These are phyloP conservation scores for Nannizziopsis barbatae DNA, from an alignment of 2,329 filamentous ascomycete genomes.

Conservation along the genomic window DNA sequence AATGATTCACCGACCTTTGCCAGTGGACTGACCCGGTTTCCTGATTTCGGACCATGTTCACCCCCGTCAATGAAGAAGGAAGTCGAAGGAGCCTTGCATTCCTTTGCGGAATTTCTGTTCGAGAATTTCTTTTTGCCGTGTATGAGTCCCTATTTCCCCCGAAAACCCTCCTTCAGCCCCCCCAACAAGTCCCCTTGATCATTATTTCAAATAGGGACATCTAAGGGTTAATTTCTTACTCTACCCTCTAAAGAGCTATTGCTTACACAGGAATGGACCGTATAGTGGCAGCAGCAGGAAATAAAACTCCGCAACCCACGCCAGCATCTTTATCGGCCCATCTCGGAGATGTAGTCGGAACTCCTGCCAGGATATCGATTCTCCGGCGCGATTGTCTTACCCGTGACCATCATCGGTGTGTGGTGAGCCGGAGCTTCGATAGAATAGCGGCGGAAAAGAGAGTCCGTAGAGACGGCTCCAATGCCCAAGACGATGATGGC, in stretches of 20 bases:
- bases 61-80: conserved; percentile 4
- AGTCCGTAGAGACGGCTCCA: conserved; percentile 9
- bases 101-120: conserved; percentile 14
- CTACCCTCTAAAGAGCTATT: not conserved
- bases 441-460: conserved; percentile 13
- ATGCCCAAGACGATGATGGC: conserved; percentile 16
- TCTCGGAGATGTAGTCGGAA: conserved; percentile 12
- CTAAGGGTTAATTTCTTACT: not conserved
- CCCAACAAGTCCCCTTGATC: too few species aligned
- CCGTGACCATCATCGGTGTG: conserved; percentile 17
- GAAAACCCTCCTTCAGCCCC: too few species aligned
- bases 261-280: not conserved
- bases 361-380: conserved; percentile 13
- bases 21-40: conserved; percentile 8
- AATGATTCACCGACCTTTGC: conserved; percentile 5
- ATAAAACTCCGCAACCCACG: conserved; percentile 15
- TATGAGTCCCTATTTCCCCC: conserved; percentile 11
- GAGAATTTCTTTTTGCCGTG: conserved; percentile 16
- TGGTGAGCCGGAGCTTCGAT: conserved; percentile 16
- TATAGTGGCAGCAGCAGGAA: conserved; percentile 16
- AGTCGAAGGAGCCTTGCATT: conserved; percentile 6
- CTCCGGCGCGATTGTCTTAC: conserved; percentile 17
- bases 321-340: conserved; percentile 13
- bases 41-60: conserved; percentile 4
- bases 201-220: too few species aligned